Conservation (phyloP, 139 green algal genomes). For the Zygnema circumcarinatum region DNA sequence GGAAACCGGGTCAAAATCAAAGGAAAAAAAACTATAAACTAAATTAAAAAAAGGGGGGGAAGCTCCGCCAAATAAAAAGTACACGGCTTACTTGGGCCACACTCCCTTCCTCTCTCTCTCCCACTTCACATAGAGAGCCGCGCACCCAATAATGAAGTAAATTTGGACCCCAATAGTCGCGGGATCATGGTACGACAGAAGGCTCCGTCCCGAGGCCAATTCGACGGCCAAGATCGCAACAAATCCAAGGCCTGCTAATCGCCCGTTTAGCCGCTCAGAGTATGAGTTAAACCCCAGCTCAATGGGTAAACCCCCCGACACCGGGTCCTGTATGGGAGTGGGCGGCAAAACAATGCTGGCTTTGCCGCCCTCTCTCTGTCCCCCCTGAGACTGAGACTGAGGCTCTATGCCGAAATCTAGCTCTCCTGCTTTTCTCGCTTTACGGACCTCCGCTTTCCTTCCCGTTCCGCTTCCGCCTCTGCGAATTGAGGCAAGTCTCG, state of each 20-base stretch:
- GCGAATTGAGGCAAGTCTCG: background rate
- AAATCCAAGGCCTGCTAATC: slow-evolving; percentile 13
- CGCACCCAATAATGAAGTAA: slow-evolving; percentile 18
- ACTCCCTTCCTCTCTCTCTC: slow-evolving; percentile 42
- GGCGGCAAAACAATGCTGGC: slow-evolving; percentile 6
- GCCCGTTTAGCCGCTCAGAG: slow-evolving; percentile 27
- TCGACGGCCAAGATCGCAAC: slow-evolving; percentile 33
- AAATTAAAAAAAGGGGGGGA: background rate
- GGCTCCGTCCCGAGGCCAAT: slow-evolving; percentile 14
- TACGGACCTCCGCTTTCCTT: slow-evolving; percentile 46
- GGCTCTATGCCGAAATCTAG: background rate
- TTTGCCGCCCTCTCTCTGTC: background rate
- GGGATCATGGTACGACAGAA: slow-evolving; percentile 38
- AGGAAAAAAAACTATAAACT: slow-evolving; percentile 2
- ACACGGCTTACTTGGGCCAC: slow-evolving; percentile 17
- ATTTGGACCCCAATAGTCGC: slow-evolving; percentile 30
- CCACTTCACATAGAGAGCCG: slow-evolving; percentile 37
- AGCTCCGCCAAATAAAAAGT: background rate
- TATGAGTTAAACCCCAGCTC: slow-evolving; percentile 30
- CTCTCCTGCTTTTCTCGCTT: slow-evolving; percentile 14
- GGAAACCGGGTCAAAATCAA: too few relatives aligned
- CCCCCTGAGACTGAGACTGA: background rate
- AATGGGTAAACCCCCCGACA: slow-evolving; percentile 33
- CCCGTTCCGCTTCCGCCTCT: slow-evolving; percentile 25
- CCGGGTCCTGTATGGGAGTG: slow-evolving; percentile 7